Evolutionary conservation across 202 grass and related monocot species (phyloP), one percentile per base, ranked within the genome.

Genomic region (Brachypodium distachyon): DNA sequence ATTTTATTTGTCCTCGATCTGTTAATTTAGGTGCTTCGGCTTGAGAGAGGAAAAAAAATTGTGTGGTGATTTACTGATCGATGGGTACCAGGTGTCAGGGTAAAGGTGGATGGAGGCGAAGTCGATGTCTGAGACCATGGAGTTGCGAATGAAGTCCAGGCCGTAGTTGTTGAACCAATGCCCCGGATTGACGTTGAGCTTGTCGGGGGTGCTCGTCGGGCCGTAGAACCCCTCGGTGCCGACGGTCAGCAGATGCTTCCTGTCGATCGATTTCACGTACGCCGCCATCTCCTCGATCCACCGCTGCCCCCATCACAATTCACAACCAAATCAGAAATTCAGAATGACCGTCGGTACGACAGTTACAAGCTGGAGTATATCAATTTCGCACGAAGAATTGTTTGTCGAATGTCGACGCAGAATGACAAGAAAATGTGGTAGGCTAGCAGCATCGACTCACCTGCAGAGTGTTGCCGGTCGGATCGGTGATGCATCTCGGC

Each of bases 241-340:
- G 12, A 96, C 79, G 21, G 96, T 99, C 71, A 99, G 79, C 34
- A 96, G 85, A 33, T 99, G 96, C 63, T 81, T 89, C 69, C 72
- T 60, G 75, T 99, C 96, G 28, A 93, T 83, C 42, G 90, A 85
- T 53, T 99, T 99, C 36, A 87, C 83, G 60, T 84, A 91, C 36
- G 67, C 78, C 3, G 92, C 76, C 92, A 99, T 99, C 68, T 99
- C 96, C 87, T 99, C 89, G 12, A 99, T 89, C 96, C 92, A 96
- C 8, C 65, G 88, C 92, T 96, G 81, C 46, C 47, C 37, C 13
- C n/a, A 51, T 60, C 40, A 61, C 26, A 67, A 29, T 17, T 60
- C 40, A 61, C 26, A 67, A 29, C 22, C 50, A 70, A 31, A 69
- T 69, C 9, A 46, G 16, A 70, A 23, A 8, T n/a, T n/a, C n/a